Base-by-base conservation (phyloP, 345 rosid species). In the Rubroshorea leprosula region DNA sequence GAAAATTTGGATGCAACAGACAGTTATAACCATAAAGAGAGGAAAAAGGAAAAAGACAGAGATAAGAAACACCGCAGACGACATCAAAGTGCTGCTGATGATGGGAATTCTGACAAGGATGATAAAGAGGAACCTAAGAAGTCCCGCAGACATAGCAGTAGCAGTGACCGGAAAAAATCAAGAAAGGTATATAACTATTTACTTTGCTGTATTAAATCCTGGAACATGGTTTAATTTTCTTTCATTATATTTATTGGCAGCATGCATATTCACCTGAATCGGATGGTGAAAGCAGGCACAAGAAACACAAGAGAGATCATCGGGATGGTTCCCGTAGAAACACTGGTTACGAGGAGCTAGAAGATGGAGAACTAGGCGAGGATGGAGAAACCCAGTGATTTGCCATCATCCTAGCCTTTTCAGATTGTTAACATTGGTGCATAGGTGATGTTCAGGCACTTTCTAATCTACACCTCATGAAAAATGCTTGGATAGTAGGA, bases 281-380 rank as follows among this genome's bases (percentile, higher is more conserved):
- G 38, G 99, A 90, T 43, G 56, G 70, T 61, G 99, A 87, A 72
- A 81, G 68, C 49, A 72, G 86, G 64, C 92, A 83, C 69, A 93
- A 74, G 70, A 85, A 72, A 69, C 88, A 72, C 65, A 87, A 81
- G 67, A 87, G 87, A 69, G 99, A 89, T 24, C 83, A 87, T 54
- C 72, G 83, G 19, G 92, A 86, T 55, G 64, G 85, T 59, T 66
- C 83, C 43, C 89, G 90, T 20, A 73, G 88, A 74, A 74, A 69
- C 78, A 73, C 84, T 0, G 85, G 80, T 51, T 48, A 81, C 49
- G 96, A 89, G 1, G 97, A 93, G 62, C 84, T 94, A 31, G 97
- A 90, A 69, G 99, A 94, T 75, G 99, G 99, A 39, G 97, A 93
- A 65, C 74, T 93, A 43, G 99, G 99, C 13, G 92, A 83, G 61